These are phyloP conservation scores for Sordariomycetes sp. DNA, from an alignment of 2,329 filamentous ascomycete species.

Conservation along the genomic window DNA sequence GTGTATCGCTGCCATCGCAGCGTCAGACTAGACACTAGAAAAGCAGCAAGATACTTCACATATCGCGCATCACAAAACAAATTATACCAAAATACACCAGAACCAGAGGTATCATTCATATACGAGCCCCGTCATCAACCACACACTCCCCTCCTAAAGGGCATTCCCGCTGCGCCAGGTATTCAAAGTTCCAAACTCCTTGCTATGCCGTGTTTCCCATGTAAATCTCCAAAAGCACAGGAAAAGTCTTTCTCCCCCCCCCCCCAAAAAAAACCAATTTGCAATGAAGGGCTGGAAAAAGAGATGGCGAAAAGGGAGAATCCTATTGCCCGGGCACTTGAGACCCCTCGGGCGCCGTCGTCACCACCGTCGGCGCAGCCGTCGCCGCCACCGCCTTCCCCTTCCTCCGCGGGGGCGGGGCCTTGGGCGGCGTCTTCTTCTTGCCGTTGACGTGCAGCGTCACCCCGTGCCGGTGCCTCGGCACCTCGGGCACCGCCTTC, in stretches of 20 bases:
- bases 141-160: background rate
- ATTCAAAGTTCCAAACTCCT: constrained; percentile 1
- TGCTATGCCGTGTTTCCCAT: background rate
- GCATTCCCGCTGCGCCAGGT: background rate
- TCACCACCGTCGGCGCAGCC: background rate
- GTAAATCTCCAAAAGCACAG: too few species aligned
- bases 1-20: too few species aligned
- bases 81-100: background rate
- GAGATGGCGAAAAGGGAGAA: background rate
- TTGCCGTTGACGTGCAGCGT: constrained; percentile 5
- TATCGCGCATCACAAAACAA: too few species aligned
- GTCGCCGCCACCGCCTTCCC: constrained; percentile 19
- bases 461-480: constrained; percentile 43
- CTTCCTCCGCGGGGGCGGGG: constrained; percentile 33
- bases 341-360: background rate
- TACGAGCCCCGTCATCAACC: background rate
- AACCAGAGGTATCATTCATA: background rate
- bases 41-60: too few species aligned
- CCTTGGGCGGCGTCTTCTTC: constrained; percentile 33
- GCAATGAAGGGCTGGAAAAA: too few species aligned
- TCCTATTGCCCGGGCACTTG: background rate
- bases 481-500: constrained; percentile 42
- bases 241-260: too few species aligned
- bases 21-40: too few species aligned
- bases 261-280: too few species aligned